These are phyloP conservation scores for Corymbia maculata DNA, from an alignment of 345 rosid species.

Conservation along the genomic window DNA sequence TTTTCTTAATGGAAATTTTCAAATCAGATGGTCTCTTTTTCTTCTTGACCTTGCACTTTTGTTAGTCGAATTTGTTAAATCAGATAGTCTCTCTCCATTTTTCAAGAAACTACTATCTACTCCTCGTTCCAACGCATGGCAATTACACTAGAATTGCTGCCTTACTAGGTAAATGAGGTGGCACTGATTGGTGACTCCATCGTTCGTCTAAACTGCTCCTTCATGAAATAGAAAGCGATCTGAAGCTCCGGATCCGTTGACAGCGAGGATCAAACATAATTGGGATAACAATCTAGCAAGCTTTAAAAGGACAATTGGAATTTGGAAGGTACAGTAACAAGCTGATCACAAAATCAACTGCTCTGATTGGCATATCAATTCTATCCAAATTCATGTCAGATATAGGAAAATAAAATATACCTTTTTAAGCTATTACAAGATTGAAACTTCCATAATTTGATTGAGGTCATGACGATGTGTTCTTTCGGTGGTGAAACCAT, in stretches of 20 bases:
- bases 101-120: background rate
- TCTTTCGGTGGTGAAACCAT: background rate
- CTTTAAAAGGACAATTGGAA: background rate
- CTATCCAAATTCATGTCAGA: background rate
- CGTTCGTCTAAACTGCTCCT: background rate
- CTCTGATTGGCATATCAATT: background rate
- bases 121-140: background rate
- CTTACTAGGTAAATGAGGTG: background rate
- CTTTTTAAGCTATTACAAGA: accelerated
- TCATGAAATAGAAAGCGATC: background rate
- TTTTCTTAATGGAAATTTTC: no score
- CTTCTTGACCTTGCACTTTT: background rate
- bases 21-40: no score
- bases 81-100: background rate
- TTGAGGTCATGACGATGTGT: background rate
- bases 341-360: background rate
- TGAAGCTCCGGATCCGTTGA: background rate
- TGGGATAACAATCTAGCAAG: no score
- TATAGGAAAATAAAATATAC: background rate
- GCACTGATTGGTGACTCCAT: background rate
- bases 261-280: background rate
- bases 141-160: background rate
- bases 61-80: background rate
- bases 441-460: background rate
- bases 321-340: background rate